phyloP scores from a whole-genome alignment of 352 stramenopile species.

The Phytopythium oedochilum region DNA sequence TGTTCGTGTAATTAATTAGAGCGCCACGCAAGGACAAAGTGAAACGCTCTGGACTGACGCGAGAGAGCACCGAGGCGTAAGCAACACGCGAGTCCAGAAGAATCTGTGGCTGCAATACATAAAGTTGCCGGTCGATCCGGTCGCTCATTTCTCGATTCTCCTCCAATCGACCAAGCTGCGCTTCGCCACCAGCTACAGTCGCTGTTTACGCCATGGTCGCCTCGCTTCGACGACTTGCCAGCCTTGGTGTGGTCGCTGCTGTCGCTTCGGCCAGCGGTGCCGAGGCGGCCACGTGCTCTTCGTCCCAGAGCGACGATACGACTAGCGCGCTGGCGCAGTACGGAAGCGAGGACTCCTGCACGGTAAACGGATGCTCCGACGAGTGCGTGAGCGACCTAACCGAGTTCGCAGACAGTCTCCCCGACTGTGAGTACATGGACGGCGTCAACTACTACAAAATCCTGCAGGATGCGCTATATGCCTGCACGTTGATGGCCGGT shows the following conservation, averaged over 20 bases:
- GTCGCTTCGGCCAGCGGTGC: not conserved
- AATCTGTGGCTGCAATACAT: not conserved
- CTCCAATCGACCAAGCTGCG: not conserved
- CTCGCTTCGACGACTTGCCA: not conserved
- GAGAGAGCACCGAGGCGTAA: too few relatives aligned
- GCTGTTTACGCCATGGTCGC: not conserved
- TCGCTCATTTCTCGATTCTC: not conserved
- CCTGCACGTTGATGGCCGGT: not conserved
- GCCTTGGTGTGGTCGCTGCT: not conserved
- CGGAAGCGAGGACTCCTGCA: not conserved
- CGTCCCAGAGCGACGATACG: not conserved
- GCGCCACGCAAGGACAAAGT: too few relatives aligned
- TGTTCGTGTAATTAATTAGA: too few relatives aligned
- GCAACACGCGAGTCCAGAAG: too few relatives aligned
- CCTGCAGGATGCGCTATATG: not conserved
- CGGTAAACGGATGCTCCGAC: not conserved
- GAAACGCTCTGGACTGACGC: too few relatives aligned
- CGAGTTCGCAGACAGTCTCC: not conserved
- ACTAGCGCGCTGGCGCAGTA: not conserved
- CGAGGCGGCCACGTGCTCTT: not conserved
- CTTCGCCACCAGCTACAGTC: not conserved
- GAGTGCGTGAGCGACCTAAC: not conserved
- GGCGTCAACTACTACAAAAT: slow-evolving; percentile 2
- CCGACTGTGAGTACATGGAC: not conserved
- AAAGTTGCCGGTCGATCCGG: not conserved